These are phyloP conservation scores for Viola pubescens DNA, from an alignment of 441 rosid species.

Conservation along the genomic window DNA sequence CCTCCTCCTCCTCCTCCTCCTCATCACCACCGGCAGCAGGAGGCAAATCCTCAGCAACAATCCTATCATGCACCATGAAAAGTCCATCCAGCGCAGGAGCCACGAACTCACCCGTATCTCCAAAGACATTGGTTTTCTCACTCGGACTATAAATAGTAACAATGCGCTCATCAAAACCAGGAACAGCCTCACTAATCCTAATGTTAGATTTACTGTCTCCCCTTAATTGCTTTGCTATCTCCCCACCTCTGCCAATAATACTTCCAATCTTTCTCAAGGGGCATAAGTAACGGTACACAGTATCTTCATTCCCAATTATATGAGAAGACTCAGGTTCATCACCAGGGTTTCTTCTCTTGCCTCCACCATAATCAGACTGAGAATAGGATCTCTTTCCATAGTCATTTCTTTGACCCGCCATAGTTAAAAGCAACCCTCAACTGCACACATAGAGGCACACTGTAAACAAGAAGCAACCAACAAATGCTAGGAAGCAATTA, in stretches of 20 bases:
- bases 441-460: not conserved
- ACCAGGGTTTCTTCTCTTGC: slow-evolving; percentile 60
- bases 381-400: slow-evolving; percentile 78
- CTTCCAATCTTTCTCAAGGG: slow-evolving; percentile 92
- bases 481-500: not conserved
- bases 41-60: slow-evolving; percentile 57
- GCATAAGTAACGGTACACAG: slow-evolving; percentile 87
- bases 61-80: slow-evolving; percentile 79
- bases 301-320: slow-evolving; percentile 56
- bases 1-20: slow-evolving; percentile 22
- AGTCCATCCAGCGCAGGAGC: slow-evolving; percentile 91
- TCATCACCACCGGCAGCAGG: slow-evolving; percentile 8
- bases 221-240: slow-evolving; percentile 80
- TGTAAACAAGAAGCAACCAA: not conserved
- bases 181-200: slow-evolving; percentile 69
- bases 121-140: slow-evolving; percentile 68
- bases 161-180: slow-evolving; percentile 83
- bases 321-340: slow-evolving; percentile 47
- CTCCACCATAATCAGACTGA: slow-evolving; percentile 65
- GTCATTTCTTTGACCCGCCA: slow-evolving; percentile 85
- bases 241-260: slow-evolving; percentile 92
- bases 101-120: slow-evolving; percentile 49
- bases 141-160: slow-evolving; percentile 77
- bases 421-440: slow-evolving; percentile 4
- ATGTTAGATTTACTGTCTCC: slow-evolving; percentile 76